Conservation (phyloP, 164 flowering plant genomes). For the Houttuynia cordata region DNA sequence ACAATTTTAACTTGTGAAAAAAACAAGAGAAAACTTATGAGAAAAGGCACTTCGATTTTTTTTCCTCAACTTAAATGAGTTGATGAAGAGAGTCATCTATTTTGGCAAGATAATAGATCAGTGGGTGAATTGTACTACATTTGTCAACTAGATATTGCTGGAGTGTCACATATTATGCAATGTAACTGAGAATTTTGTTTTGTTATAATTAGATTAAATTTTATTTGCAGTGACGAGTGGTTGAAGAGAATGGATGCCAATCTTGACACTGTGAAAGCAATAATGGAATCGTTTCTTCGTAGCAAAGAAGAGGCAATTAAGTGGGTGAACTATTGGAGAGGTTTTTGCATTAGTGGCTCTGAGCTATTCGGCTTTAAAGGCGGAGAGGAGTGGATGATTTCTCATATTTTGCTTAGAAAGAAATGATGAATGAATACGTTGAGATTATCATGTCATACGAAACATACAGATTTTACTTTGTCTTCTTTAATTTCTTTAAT, state of each 20-base stretch:
- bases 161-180: no score
- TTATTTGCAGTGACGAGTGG: constrained; percentile 12
- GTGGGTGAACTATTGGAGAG: constrained; percentile 13
- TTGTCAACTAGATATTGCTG: no score
- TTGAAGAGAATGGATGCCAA: constrained; percentile 14
- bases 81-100: no score
- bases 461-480: no score
- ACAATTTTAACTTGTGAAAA: no score
- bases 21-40: no score
- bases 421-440: neutral
- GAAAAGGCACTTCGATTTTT: no score
- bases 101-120: no score
- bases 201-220: neutral
- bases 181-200: neutral
- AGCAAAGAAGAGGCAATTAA: constrained; percentile 6
- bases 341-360: constrained; percentile 4
- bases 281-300: constrained; percentile 2
- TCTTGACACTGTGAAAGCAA: constrained; percentile 2
- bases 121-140: no score
- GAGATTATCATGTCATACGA: no score
- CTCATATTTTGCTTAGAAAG: constrained; percentile 11
- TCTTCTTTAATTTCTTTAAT: no score
- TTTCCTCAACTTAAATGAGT: no score
- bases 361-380: constrained; percentile 7
- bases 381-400: constrained; percentile 16